phyloP scores from a whole-genome alignment of 83 land plant species.

The Thuja plicata region DNA sequence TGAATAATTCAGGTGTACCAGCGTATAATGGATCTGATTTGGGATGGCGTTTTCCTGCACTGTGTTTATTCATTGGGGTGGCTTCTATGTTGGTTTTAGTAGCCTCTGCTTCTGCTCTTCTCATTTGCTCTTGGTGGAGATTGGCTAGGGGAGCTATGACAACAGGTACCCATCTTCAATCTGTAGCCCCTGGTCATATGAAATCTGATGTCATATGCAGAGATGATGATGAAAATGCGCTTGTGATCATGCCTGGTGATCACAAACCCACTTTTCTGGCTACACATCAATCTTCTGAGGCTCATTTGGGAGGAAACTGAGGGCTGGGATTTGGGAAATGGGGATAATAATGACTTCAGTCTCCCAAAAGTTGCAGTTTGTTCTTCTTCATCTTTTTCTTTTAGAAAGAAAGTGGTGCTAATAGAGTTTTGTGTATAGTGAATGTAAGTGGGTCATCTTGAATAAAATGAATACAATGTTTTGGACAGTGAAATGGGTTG shows the following conservation, averaged over 20 bases:
- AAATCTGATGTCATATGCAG: not conserved
- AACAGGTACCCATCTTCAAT: not conserved
- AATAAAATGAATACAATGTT: too few species aligned
- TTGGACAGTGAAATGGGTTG: too few species aligned
- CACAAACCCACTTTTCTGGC: not conserved
- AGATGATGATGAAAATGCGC: not conserved
- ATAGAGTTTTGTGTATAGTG: too few species aligned
- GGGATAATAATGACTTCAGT: not conserved
- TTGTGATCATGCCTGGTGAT: conserved; percentile 12
- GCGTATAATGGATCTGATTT: not conserved
- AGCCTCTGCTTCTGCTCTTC: not conserved
- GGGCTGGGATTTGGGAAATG: not conserved
- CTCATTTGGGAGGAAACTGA: not conserved
- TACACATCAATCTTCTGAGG: not conserved
- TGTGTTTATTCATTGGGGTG: not conserved
- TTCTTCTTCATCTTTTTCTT: too few species aligned
- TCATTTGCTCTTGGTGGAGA: conserved; percentile 3
- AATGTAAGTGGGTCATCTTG: too few species aligned
- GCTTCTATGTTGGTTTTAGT: not conserved
- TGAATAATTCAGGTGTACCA: too few species aligned
- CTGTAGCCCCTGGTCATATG: not conserved
- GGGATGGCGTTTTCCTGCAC: not conserved
- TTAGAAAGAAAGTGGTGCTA: too few species aligned
- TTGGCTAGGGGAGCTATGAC: not conserved
- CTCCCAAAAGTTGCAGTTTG: too few species aligned